Evolutionary conservation across 192 early-diverging fungal species (phyloP), one percentile per base, ranked within the genome.

Genomic region (Phycomyces nitens): DNA sequence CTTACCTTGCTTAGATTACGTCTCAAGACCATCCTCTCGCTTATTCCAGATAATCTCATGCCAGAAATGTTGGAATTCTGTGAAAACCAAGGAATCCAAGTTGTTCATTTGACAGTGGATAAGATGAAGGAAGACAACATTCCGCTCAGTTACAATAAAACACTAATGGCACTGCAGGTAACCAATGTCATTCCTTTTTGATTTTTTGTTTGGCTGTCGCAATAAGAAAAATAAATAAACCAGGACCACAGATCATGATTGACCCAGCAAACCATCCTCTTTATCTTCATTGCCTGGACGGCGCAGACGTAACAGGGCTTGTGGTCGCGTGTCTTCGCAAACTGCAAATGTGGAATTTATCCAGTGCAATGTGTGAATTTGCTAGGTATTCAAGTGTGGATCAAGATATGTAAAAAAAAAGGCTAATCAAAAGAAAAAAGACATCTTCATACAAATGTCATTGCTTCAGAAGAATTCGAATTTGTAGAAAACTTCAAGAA

Each of bases 251-350:
- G 76, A 80, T 93, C 3, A 75, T 97, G 20, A 88, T 92, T 12
- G 88, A 96, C 60, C 83, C 86, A 2, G 40, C 59, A 1, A 86
- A 88, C 54, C 65, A 81, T 44, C 96, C 95, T 0, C 61, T 95
- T 22, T 97, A 90, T 68, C 60, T 99, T 5, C 96, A 99, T 70
- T 97, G 95, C 65, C 72, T 93, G 27, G 92, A 97, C 68, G 95
- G 95, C 11, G 84, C 90, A 2, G 82, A 89, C 60, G 91, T 94
- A 34, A 96, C 92, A 1, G 91, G 91, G 0, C 72, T 94, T 3
- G 82, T 93, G 1, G 73, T 96, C 12, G 87, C 91, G 66, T 94
- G 92, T 70, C 63, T 99, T 62, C 83, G 96, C 38, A 95, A 93
- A 63, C 70, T 99, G 49, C 93, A 96, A 79, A 82, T 90, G 65